phyloP scores from a whole-genome alignment of 495 filamentous ascomycete genomes.

The Astrothelium subdiscretum region DNA sequence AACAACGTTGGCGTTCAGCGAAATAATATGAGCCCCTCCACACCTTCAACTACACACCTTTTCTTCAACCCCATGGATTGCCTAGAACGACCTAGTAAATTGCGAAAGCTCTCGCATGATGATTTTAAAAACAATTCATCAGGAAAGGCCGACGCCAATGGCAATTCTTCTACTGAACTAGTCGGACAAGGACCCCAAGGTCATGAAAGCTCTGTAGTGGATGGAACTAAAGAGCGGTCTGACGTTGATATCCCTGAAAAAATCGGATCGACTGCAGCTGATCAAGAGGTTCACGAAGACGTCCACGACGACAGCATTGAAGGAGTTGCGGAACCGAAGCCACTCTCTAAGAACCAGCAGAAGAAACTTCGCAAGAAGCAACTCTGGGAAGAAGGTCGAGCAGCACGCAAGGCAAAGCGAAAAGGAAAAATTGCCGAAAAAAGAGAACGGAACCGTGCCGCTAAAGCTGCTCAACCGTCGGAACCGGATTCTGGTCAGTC shows the following conservation, averaged over 20 bases:
- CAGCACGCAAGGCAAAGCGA: constrained; percentile 56
- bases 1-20: background rate
- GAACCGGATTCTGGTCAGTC: constrained; percentile 32
- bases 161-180: background rate
- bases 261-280: background rate
- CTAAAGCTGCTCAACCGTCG: constrained; percentile 24
- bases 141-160: background rate
- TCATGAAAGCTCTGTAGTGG: background rate
- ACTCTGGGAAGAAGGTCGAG: constrained; percentile 55
- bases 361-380: constrained; percentile 59
- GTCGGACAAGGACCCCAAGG: background rate
- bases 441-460: constrained; percentile 45
- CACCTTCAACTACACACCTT: background rate
- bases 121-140: constrained; percentile 3
- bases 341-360: constrained; percentile 65
- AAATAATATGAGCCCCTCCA: background rate
- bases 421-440: constrained; percentile 59
- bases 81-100: constrained; percentile 42
- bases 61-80: constrained; percentile 34
- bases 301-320: background rate
- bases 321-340: constrained; percentile 21
- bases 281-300: background rate
- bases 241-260: background rate
- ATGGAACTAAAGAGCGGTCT: background rate
- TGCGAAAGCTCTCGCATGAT: constrained; percentile 36